Evolutionary conservation across 2,329 filamentous ascomycete species (phyloP), one percentile per base, ranked within the genome.

Genomic region (Fusarium subglutinans): DNA sequence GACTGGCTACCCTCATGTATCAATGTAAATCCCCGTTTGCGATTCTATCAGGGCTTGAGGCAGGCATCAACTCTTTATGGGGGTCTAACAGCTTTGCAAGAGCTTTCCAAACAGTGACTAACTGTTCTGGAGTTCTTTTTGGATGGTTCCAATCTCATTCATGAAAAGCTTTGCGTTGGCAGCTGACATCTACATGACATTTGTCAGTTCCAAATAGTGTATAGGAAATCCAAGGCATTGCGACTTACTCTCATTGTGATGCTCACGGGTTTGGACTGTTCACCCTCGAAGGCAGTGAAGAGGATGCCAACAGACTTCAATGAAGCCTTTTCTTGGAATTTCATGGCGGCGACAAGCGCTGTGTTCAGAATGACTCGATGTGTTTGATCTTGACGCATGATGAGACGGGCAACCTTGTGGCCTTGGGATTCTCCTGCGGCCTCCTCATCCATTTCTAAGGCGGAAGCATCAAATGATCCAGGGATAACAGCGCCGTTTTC

Each of bases 351-450:
- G 68, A 94, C 89, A 67, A 98, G 87, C 2, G 91, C 90, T 3
- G 93, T 94, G 83, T 98, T 98, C 57, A 98, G 86, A 70, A 98
- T 91, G 61, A 98, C 91, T 28, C 94, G 90, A 78, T 95, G 91
- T 2, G 94, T 96, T 69, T 95, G 94, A 79, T 98, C 95, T 75
- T 97, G 94, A 24, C 96, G 92, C 91, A 98, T 95, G 70, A 98
- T 89, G 74, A 98, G 89, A 47, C 96, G 92, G 30, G 92, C 88
- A 64, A 90, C 85, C 73, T 88, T 87, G 58, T 85, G 82, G 24
- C 76, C 74, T 66, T 76, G 72, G 13, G 66, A 55, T 5, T 73
- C 76, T 44, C 77, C 79, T 26, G 75, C 77, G 8, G 75, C 79
- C 45, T 78, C 82, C 17, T 85, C 83, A 24, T 87, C 84, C 7